A percentile compares a stretch with the other conserved stretches of the same genome.
These are phyloP conservation scores for Nepenthes mirabilis DNA, from an alignment of 148 eudicot species.

Conservation along the genomic window DNA sequence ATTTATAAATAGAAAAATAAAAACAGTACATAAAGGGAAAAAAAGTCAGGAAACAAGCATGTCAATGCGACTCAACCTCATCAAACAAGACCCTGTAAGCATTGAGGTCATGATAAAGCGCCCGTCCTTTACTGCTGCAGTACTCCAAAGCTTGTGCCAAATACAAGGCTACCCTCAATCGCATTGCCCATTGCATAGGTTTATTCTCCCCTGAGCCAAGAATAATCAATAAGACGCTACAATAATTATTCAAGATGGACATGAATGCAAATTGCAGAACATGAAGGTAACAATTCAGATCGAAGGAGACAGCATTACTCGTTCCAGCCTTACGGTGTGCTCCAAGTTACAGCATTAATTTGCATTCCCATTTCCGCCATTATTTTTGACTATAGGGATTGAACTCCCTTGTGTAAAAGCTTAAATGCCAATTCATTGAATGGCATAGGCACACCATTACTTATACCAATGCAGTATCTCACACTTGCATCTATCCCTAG, in stretches of 20 bases:
- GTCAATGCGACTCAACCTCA: constrained; percentile 1
- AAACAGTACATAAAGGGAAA: background rate
- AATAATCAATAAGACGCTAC: background rate
- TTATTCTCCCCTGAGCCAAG: constrained; percentile 43
- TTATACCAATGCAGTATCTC: too few species aligned
- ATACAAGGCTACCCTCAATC: constrained; percentile 57
- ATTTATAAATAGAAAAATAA: background rate
- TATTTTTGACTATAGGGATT: background rate
- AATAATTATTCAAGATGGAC: background rate
- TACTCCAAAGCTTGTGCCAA: constrained; percentile 18
- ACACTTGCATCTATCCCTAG: too few species aligned
- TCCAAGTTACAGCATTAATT: too few species aligned
- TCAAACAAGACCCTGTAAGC: constrained; percentile 13
- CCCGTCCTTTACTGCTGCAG: constrained; percentile 13
- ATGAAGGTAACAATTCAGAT: too few species aligned
- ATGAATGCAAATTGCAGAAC: too few species aligned
- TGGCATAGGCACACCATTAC: too few species aligned
- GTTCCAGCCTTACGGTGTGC: too few species aligned
- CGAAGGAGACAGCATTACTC: too few species aligned
- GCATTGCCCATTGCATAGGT: constrained; percentile 75
- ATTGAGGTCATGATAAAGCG: constrained; percentile 11
- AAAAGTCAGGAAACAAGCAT: background rate
- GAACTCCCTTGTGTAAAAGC: background rate
- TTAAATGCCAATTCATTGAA: too few species aligned
- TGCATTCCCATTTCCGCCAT: too few species aligned